Evolutionary conservation across 2,329 filamentous ascomycete genomes (phyloP), one percentile per base, ranked within the genome.

Genomic region (Colletotrichum cereale): DNA sequence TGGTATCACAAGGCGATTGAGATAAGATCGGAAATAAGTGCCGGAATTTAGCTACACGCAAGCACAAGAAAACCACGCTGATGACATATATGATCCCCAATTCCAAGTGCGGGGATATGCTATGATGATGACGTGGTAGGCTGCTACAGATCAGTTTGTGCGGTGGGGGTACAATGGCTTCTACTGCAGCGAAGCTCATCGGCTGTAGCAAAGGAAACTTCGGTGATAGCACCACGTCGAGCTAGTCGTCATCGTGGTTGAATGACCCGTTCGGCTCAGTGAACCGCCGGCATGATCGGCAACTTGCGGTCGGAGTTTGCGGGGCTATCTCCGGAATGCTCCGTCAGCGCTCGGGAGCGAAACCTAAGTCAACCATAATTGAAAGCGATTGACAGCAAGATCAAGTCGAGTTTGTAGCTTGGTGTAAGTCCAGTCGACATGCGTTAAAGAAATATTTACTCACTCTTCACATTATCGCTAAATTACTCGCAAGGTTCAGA

Each of bases 251-350:
- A 40, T 24, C 31, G 21, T 56, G 11, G 40, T 26, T 47, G 24
- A 55, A 42, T 11, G 40, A 50, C 40, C 44, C 24, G 12, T 26
- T 66, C 31, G 47, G 62, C 12, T 38, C 10, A 34, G n/a, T 12
- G 40, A 18, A 42, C 12, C 24, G n/a, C 11, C 58, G 31, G 42
- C 58, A 62, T 24, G 31, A 44, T 62, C 31, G 31, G 67, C 21
- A 56, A 6, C 4, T 18, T 16, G 16, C 44, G 47, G 48, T 48
- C 56, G 63, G 67, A 67, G 62, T 70, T 67, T 67, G 50, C 56
- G 34, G 47, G 55, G 47, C 56, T 62, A 71, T 55, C 36, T 67
- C 56, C 67, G 56, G 62, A 2, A 14, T 16, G 0, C 0, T 5
- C 4, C 11, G 42, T 68, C 61, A 52, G 50, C 61, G 29, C 18